Conservation (phyloP, 805 yeast species). For the Lipomyces anomalus region DNA sequence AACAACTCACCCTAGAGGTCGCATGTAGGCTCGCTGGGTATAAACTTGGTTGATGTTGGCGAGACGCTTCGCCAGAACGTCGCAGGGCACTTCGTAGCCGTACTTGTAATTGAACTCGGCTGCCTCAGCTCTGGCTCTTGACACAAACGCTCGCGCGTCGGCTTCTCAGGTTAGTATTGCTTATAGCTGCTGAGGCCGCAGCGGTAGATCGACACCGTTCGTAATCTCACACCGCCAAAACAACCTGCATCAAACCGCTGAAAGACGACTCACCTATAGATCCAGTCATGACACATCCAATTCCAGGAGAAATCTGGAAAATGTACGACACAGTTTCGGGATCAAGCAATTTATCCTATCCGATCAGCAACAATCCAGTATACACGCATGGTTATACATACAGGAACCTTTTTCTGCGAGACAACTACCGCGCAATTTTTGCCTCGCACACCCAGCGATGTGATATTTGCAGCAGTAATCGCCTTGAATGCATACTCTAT, state of each 20-base stretch:
- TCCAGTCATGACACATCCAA: slow-evolving; percentile 92
- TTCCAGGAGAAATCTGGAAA: slow-evolving; percentile 69
- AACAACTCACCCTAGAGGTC: slow-evolving; percentile 71
- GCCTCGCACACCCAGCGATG: slow-evolving; percentile 83
- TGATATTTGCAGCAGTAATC: slow-evolving; percentile 84
- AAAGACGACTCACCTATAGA: slow-evolving; percentile 52
- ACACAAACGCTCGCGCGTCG: slow-evolving; percentile 86
- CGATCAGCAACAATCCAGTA: not conserved
- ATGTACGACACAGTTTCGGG: slow-evolving; percentile 80
- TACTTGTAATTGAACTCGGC: slow-evolving; percentile 90
- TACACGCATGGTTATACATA: slow-evolving; percentile 3
- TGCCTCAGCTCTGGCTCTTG: slow-evolving; percentile 90
- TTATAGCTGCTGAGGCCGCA: not conserved
- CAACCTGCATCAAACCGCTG: not conserved
- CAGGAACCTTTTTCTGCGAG: slow-evolving; percentile 90
- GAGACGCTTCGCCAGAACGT: slow-evolving; percentile 64
- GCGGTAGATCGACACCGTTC: too few relatives aligned
- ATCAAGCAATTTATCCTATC: slow-evolving; percentile 74
- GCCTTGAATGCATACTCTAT: slow-evolving; percentile 94
- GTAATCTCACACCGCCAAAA: not conserved
- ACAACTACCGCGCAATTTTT: slow-evolving; percentile 80
- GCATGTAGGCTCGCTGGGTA: slow-evolving; percentile 97
- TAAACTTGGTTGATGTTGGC: slow-evolving; percentile 93
- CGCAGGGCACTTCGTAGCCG: slow-evolving; percentile 96
- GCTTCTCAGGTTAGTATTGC: slow-evolving; percentile 40